Evolutionary conservation across 2,329 filamentous ascomycete genomes (phyloP).

Genomic region (Cladosporium halotolerans): DNA sequence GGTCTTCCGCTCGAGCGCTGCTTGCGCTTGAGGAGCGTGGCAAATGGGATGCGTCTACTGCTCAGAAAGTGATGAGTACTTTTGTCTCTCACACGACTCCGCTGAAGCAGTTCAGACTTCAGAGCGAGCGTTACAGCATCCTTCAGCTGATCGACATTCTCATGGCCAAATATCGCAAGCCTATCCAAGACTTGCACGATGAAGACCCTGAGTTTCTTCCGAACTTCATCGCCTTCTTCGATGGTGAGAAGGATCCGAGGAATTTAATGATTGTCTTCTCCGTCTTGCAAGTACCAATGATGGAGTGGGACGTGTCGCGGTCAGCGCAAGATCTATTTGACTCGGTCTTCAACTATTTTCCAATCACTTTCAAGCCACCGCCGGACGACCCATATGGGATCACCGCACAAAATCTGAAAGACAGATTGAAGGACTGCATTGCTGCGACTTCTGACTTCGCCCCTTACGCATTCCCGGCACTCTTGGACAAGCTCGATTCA

Average conservation of each 20-base stretch:
- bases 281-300: slow-evolving; percentile 59
- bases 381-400: slow-evolving; percentile 65
- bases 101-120: slow-evolving; percentile 56
- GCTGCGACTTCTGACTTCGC: slow-evolving; percentile 57
- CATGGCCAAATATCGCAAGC: slow-evolving; percentile 54
- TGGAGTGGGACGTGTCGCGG: slow-evolving; percentile 59
- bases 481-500: slow-evolving; percentile 64
- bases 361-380: slow-evolving; percentile 63
- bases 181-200: slow-evolving; percentile 52
- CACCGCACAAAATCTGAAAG: slow-evolving; percentile 62
- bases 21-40: slow-evolving; percentile 53
- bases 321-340: slow-evolving; percentile 60
- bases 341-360: slow-evolving; percentile 66
- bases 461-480: slow-evolving; percentile 59
- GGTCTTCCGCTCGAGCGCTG: slow-evolving; percentile 53
- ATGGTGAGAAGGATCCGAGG: slow-evolving; percentile 62
- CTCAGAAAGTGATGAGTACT: slow-evolving; percentile 48
- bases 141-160: slow-evolving; percentile 56
- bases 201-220: slow-evolving; percentile 49
- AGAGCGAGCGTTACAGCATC: slow-evolving; percentile 55
- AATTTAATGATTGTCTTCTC: slow-evolving; percentile 68
- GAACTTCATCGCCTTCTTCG: slow-evolving; percentile 58
- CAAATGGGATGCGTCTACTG: slow-evolving; percentile 54
- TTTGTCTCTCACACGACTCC: slow-evolving; percentile 48
- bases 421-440: slow-evolving; percentile 58